Evolutionary conservation across 2,329 filamentous ascomycete genomes (phyloP).

Genomic region (Juglanconis oblonga): DNA sequence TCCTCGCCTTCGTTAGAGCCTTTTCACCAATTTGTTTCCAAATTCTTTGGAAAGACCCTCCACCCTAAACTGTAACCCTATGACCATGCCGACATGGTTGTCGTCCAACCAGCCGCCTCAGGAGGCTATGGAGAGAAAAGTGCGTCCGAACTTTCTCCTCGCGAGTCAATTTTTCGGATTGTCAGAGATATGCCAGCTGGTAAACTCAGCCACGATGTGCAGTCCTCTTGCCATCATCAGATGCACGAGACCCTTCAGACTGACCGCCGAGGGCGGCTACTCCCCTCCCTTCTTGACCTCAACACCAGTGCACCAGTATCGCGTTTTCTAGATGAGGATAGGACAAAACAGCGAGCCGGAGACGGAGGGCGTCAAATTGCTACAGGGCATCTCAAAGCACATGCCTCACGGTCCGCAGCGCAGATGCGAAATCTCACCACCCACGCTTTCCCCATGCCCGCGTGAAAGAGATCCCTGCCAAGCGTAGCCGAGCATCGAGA

Average conservation of each 20-base stretch:
- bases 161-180: not conserved
- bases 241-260: not conserved
- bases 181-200: not conserved
- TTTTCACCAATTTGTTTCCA: not conserved
- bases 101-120: not conserved
- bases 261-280: not conserved
- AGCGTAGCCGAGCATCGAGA: conserved; percentile 1
- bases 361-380: too few relatives aligned
- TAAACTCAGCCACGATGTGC: not conserved
- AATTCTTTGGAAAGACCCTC: not conserved
- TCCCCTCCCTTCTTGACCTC: not conserved
- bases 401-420: too few relatives aligned
- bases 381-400: too few relatives aligned
- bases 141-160: not conserved
- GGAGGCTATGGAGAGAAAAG: not conserved
- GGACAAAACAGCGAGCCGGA: not conserved
- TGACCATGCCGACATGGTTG: not conserved
- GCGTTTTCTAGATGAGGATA: not conserved
- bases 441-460: not conserved
- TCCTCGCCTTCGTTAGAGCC: not conserved
- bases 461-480: conserved; percentile 3
- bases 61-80: not conserved
- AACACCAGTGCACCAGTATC: not conserved
- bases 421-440: not conserved
- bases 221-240: not conserved